Conservation (phyloP, 176 grass and related monocot genomes). For the Rhynchospora pubera region DNA sequence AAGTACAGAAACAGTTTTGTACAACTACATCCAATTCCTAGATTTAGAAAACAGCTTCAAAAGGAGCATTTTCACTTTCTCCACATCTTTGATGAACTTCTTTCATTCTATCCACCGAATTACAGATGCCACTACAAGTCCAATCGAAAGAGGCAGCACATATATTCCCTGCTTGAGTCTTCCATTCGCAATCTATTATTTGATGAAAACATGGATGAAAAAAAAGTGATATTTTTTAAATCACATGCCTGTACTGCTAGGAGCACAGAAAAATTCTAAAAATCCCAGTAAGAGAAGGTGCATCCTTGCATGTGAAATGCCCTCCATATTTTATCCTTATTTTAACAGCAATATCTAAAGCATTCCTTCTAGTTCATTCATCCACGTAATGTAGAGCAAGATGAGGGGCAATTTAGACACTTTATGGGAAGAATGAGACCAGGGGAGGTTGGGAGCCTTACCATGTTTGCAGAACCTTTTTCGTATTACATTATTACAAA, state of each 20-base stretch:
- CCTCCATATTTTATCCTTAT: background rate
- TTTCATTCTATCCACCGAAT: constrained; percentile 63
- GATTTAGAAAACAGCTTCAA: constrained; percentile 43
- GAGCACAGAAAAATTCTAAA: background rate
- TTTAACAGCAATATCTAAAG: background rate
- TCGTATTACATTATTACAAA: background rate
- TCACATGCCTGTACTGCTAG: background rate
- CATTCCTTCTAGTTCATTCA: background rate
- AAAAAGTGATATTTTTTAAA: background rate
- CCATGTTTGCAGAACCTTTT: background rate
- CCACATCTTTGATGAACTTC: constrained; percentile 68
- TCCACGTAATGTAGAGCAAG: background rate
- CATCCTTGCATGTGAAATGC: background rate
- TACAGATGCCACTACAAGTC: constrained; percentile 86
- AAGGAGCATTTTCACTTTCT: constrained; percentile 42
- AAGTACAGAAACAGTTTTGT: background rate
- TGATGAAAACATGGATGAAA: background rate
- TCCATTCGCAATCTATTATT: constrained; percentile 79
- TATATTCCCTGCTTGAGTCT: constrained; percentile 67
- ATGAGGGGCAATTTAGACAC: background rate
- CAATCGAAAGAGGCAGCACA: constrained; percentile 78
- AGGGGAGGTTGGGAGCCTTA: background rate
- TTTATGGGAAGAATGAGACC: background rate
- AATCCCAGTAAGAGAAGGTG: background rate
- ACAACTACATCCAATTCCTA: background rate